Evolutionary conservation across 345 rosid genomes (phyloP), one percentile per base, ranked within the genome.

Genomic region (Brassica cretica): DNA sequence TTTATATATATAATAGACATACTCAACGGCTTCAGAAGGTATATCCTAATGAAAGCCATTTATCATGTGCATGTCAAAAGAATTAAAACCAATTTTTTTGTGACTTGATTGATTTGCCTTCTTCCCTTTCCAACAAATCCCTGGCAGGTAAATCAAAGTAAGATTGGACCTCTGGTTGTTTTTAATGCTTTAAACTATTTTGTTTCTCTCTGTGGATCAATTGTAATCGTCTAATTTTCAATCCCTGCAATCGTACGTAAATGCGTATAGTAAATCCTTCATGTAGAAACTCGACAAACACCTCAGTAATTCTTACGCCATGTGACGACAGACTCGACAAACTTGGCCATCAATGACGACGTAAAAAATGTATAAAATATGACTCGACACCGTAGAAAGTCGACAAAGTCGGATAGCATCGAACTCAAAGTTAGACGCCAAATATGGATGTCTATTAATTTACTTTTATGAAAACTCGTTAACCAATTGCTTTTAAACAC

Each of bases 371-470:
- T 32, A 64, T 76, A 62, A 12, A 69, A 19, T 27, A n/a, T 24
- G 35, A 2, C 30, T 51, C 30, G 55, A 69, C 64, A 69, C 64
- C 24, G 75, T 51, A 70, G 55, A 35, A 76, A 63, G 64, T 76
- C 80, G 64, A 35, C 70, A 69, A 53, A 62, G 55, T 69, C 3
- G 39, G 69, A 62, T 46, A 12, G 16, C 18, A 59, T 62, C 10
- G 21, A 30, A n/a, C n/a, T n/a, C n/a, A n/a, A n/a, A 30, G 66
- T 64, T 51, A 29, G 6, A 33, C 8, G 14, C 68, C 46, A 64
- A 4, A 16, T 64, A 65, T 37, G 69, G 6, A 37, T 65, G 56
- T 51, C n/a, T 41, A 46, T 49, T 51, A n/a, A 5, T 51, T 51
- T 5, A 5, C 0, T 51, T 51, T 51, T 41, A 64, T 15, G 10